Percentiles rank a stretch among this genome's conserved stretches.
Evolutionary conservation across 805 yeast genomes (phyloP).

Genomic region (Cyberlindnera xishuangbannaensis): DNA sequence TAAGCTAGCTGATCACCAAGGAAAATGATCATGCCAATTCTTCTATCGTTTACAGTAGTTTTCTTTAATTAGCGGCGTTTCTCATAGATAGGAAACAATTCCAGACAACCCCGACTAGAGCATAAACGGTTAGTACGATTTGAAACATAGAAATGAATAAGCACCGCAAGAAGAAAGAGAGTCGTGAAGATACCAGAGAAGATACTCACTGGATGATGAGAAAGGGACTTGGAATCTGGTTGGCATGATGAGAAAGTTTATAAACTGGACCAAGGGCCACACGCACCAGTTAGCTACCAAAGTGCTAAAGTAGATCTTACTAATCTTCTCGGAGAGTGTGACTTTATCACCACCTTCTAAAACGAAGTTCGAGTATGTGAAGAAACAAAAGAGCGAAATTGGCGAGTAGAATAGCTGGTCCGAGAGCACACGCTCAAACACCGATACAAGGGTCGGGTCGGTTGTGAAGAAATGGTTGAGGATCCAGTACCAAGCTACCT

Average conservation of each 20-base stretch:
- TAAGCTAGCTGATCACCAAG: too few relatives aligned
- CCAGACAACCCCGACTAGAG: constrained; percentile 82
- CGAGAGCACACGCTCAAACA: constrained; percentile 77
- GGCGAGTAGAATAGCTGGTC: constrained; percentile 93
- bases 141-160: neutral
- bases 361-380: constrained; percentile 76
- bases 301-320: constrained; percentile 61
- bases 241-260: constrained; percentile 68
- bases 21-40: too few relatives aligned
- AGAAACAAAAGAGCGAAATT: constrained; percentile 69
- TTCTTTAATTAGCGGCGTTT: constrained; percentile 41
- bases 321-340: constrained; percentile 59
- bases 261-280: constrained; percentile 81
- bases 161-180: neutral
- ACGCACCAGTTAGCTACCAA: constrained; percentile 61
- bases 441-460: constrained; percentile 80
- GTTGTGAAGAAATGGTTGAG: constrained; percentile 71
- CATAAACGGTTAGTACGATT: constrained; percentile 14
- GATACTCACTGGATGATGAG: constrained; percentile 62
- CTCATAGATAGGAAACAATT: constrained; percentile 85
- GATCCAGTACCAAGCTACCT: constrained; percentile 84
- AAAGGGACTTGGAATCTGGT: constrained; percentile 82
- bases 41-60: too few relatives aligned
- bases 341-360: constrained; percentile 68
- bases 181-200: neutral